phyloP scores from a whole-genome alignment of 306 rosid species.

The Glycine soja region DNA sequence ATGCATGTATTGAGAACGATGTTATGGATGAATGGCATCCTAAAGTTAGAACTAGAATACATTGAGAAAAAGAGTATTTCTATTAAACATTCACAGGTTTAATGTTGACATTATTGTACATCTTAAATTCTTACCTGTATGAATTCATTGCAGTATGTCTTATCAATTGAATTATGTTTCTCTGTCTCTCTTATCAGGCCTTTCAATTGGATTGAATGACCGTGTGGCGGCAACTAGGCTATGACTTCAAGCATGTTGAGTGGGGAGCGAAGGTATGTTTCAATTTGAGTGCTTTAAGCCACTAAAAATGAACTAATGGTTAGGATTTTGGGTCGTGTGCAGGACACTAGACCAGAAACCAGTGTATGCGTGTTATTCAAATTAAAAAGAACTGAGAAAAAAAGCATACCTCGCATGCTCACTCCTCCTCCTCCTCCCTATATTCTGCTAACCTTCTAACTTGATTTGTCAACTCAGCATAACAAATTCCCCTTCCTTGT shows the following conservation, averaged over 20 bases:
- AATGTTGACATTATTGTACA: neutral
- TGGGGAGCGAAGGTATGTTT: conserved; percentile 87
- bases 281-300: conserved; percentile 31
- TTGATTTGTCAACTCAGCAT: neutral
- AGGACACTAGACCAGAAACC: neutral
- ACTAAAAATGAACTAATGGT: conserved; percentile 8
- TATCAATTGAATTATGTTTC: neutral
- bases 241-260: conserved; percentile 82
- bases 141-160: conserved; percentile 16
- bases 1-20: conserved; percentile 13
- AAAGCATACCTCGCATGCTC: neutral
- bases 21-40: conserved; percentile 14
- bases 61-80: neutral
- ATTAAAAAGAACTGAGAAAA: neutral
- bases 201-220: conserved; percentile 75
- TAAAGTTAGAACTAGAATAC: neutral
- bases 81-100: neutral
- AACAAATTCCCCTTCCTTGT: neutral
- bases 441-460: neutral
- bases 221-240: conserved; percentile 57
- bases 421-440: neutral
- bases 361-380: neutral
- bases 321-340: conserved; percentile 1
- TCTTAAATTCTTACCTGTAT: conserved; percentile 7
- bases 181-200: conserved; percentile 53